A percentile compares a stretch with the other conserved stretches of the same genome.
phyloP scores from a whole-genome alignment of 2,329 filamentous ascomycete species.

The Rugonectria rugulosa region DNA sequence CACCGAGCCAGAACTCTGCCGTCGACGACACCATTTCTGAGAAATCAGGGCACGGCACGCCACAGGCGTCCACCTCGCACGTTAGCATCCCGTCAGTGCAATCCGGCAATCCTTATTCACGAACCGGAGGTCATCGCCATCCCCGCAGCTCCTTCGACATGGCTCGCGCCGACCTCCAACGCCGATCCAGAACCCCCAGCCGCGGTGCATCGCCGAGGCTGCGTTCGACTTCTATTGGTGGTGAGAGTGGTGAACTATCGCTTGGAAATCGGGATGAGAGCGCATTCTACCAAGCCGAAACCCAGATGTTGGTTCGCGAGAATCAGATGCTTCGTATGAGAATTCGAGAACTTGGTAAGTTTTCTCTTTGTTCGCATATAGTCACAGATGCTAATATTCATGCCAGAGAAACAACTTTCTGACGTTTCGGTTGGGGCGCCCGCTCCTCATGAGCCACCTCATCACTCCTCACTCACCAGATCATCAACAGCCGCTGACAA shows the following conservation, averaged over 20 bases:
- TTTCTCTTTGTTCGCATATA: background rate
- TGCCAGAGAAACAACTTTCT: slow-evolving; percentile 59
- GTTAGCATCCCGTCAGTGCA: slow-evolving; percentile 42
- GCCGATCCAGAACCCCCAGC: slow-evolving; percentile 66
- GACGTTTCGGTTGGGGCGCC: slow-evolving; percentile 47
- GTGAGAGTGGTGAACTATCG: slow-evolving; percentile 66
- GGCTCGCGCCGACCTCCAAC: slow-evolving; percentile 62
- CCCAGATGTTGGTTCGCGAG: slow-evolving; percentile 77
- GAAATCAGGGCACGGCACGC: slow-evolving; percentile 49
- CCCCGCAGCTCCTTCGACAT: slow-evolving; percentile 68
- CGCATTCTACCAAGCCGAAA: slow-evolving; percentile 84
- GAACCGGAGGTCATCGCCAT: slow-evolving; percentile 58
- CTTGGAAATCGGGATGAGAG: slow-evolving; percentile 75
- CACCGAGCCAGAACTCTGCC: slow-evolving; percentile 45
- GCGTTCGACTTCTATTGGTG: slow-evolving; percentile 64
- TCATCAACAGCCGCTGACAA: slow-evolving; percentile 56
- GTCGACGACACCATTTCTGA: slow-evolving; percentile 60
- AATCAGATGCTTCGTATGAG: slow-evolving; percentile 83
- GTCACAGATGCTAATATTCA: slow-evolving; percentile 14
- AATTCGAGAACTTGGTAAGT: slow-evolving; percentile 74
- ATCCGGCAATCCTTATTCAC: slow-evolving; percentile 54
- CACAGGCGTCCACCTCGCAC: slow-evolving; percentile 46
- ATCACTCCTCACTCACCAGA: slow-evolving; percentile 57
- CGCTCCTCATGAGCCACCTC: slow-evolving; percentile 53
- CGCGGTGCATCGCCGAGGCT: slow-evolving; percentile 64